Evolutionary conservation across 2,329 filamentous ascomycete genomes (phyloP).

Genomic region (Sporothrix globosa): DNA sequence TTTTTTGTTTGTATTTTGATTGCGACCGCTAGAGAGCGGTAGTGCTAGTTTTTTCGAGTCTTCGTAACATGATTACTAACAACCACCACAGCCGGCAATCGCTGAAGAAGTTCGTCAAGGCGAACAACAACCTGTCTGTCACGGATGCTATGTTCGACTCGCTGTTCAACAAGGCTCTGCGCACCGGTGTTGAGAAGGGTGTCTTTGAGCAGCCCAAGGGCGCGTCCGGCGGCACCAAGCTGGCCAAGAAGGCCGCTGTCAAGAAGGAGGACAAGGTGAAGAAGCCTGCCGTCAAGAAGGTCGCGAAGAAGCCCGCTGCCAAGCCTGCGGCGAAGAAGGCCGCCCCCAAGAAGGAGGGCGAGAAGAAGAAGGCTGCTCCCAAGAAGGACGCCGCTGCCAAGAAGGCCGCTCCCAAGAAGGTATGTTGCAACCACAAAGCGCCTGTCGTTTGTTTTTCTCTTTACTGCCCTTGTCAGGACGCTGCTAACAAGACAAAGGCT

Average conservation of each 20-base stretch:
- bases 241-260: constrained; percentile 71
- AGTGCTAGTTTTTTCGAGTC: constrained; percentile 26
- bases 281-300: constrained; percentile 44
- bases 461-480: constrained; percentile 62
- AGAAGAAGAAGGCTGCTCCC: constrained; percentile 39
- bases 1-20: constrained; percentile 30
- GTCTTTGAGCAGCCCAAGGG: constrained; percentile 90
- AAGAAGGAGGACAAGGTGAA: constrained; percentile 44
- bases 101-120: constrained; percentile 64
- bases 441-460: neutral
- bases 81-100: constrained; percentile 54
- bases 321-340: constrained; percentile 47
- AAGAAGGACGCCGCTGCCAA: constrained; percentile 34
- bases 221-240: constrained; percentile 87
- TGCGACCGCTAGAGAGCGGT: neutral
- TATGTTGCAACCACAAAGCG: neutral
- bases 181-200: constrained; percentile 81
- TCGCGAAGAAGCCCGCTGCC: constrained; percentile 43
- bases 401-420: constrained; percentile 47
- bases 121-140: constrained; percentile 55
- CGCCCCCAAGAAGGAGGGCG: constrained; percentile 40
- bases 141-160: constrained; percentile 63
- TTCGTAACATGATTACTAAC: constrained; percentile 41
- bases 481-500: constrained; percentile 66
- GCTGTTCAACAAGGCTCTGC: constrained; percentile 85